Percentiles rank a stretch among this genome's conserved stretches.
phyloP scores from a whole-genome alignment of 169 alveolate genomes.

The Cryptosporidium canis region DNA sequence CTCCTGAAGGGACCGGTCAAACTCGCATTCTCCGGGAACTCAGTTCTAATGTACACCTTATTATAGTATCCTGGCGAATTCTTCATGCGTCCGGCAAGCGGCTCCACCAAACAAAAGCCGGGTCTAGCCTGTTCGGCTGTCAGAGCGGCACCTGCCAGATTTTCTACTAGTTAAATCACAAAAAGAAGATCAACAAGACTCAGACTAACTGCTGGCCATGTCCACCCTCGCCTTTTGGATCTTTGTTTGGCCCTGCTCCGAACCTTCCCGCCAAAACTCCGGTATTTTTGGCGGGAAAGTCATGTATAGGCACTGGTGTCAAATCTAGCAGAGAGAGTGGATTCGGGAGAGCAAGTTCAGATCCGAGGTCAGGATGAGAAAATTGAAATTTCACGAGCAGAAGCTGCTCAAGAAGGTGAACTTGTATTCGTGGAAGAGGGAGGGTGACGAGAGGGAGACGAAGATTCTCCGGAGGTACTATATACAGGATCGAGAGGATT shows the following conservation, averaged over 20 bases:
- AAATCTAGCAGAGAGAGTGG: background rate
- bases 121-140: background rate
- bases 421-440: conserved; percentile 95
- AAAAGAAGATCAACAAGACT: too few species aligned
- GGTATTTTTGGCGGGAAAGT: background rate
- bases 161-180: too few species aligned
- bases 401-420: conserved; percentile 95
- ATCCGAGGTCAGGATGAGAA: conserved; percentile 89
- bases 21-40: conserved; percentile 4
- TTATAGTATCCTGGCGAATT: background rate
- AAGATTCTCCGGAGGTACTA: conserved; percentile 92
- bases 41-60: conserved; percentile 2
- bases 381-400: conserved; percentile 97
- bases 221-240: background rate
- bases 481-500: conserved; percentile 97
- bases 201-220: too few species aligned
- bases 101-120: background rate
- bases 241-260: background rate
- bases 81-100: background rate
- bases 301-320: background rate
- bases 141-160: too few species aligned
- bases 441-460: conserved; percentile 90
- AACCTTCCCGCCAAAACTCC: background rate
- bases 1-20: background rate
- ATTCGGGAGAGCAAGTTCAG: background rate